Percentiles rank a stretch among this genome's conserved stretches.
Evolutionary conservation across 106 monocot genomes (phyloP).

Genomic region (Dendrobium officinale): DNA sequence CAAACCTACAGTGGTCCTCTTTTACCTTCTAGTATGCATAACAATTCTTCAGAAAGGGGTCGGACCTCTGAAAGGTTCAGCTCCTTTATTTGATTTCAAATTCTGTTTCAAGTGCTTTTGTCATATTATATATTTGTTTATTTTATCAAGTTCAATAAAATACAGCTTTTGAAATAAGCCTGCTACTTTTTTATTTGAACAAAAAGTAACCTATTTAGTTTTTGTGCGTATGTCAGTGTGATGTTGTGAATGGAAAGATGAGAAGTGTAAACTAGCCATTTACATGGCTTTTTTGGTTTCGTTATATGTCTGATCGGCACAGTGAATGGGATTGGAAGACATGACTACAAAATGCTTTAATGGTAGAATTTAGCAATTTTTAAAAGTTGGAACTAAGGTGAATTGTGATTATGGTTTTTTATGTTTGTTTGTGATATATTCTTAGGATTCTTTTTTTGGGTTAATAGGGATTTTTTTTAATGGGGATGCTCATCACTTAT

Average conservation of each 20-base stretch:
- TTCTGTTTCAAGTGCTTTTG: constrained; percentile 1
- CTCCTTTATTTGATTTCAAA: constrained; percentile 1
- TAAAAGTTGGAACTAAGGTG: background rate
- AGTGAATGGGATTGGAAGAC: background rate
- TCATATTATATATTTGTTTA: background rate
- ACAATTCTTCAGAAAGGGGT: constrained; percentile 38
- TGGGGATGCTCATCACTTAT: no score
- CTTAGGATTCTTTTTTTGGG: no score
- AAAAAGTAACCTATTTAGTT: background rate
- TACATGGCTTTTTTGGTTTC: background rate
- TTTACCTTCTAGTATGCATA: constrained; percentile 19
- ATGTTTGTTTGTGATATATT: no score
- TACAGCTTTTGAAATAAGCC: background rate
- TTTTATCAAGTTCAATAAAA: background rate
- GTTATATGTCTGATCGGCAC: background rate
- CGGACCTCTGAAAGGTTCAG: constrained; percentile 43
- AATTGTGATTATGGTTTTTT: background rate
- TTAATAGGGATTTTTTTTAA: no score
- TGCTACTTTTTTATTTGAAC: background rate
- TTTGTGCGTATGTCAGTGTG: background rate
- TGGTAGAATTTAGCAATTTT: background rate
- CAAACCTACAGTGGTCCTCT: constrained; percentile 53
- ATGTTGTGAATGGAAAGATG: background rate
- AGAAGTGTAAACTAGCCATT: background rate
- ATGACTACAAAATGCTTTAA: background rate